phyloP scores from a whole-genome alignment of 768 basidiomycete genomes.

The Panaeolus papilionaceus region DNA sequence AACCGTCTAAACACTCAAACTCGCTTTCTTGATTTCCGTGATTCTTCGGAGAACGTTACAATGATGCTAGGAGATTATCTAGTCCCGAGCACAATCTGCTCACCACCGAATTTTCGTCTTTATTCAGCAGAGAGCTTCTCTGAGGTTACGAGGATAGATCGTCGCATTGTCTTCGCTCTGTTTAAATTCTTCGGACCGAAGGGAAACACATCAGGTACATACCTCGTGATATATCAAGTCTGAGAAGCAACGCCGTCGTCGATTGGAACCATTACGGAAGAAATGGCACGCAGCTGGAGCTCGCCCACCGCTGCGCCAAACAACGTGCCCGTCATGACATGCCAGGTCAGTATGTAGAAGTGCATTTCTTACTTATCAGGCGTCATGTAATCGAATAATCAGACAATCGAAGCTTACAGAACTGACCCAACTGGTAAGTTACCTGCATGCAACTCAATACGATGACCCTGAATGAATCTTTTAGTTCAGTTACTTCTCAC shows the following conservation, averaged over 20 bases:
- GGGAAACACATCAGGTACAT: not conserved
- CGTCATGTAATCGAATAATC: not conserved
- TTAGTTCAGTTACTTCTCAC: not conserved
- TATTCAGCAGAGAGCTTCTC: no score
- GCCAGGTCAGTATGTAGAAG: not conserved
- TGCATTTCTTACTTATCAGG: not conserved
- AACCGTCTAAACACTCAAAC: not conserved
- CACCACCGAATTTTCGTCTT: no score
- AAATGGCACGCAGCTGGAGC: not conserved
- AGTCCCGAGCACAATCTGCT: not conserved
- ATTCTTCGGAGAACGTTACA: no score
- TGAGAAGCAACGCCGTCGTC: not conserved
- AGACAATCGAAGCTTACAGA: not conserved
- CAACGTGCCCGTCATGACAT: not conserved
- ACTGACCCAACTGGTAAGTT: not conserved
- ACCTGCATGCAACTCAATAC: not conserved
- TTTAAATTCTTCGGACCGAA: not conserved
- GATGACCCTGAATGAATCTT: slow-evolving; percentile 3
- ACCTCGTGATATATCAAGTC: not conserved
- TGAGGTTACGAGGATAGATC: no score
- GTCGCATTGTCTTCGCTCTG: not conserved
- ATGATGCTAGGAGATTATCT: not conserved
- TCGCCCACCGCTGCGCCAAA: not conserved
- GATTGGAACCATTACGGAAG: not conserved
- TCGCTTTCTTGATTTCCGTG: not conserved